These are phyloP conservation scores for Aspergillus olivimuriae DNA, from an alignment of 495 filamentous ascomycete species.

Conservation along the genomic window DNA sequence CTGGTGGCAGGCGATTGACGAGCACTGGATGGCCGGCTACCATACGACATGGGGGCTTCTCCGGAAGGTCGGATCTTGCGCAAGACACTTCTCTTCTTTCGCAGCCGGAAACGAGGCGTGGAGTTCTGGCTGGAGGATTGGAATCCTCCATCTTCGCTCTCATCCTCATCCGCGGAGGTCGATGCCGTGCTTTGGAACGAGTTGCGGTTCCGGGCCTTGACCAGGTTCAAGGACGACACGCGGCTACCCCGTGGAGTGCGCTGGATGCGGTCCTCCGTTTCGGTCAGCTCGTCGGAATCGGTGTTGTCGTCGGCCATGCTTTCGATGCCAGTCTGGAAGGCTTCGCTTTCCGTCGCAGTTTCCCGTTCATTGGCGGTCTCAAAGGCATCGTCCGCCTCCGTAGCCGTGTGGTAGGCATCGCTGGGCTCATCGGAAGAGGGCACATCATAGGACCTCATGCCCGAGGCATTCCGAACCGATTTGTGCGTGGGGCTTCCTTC, in stretches of 20 bases:
- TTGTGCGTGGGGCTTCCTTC: slow-evolving; percentile 44
- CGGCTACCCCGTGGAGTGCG: slow-evolving; percentile 39
- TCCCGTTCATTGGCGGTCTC: slow-evolving; percentile 73
- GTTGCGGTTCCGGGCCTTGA: slow-evolving; percentile 49
- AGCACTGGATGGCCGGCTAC: slow-evolving; percentile 42
- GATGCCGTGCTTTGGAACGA: slow-evolving; percentile 88
- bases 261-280: slow-evolving; percentile 66
- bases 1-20: slow-evolving; percentile 46
- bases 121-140: slow-evolving; percentile 58
- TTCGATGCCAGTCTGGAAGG: slow-evolving; percentile 87
- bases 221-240: slow-evolving; percentile 33
- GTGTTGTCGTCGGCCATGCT: slow-evolving; percentile 73
- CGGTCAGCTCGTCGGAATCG: slow-evolving; percentile 65
- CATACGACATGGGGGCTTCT: slow-evolving; percentile 52
- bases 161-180: slow-evolving; percentile 74
- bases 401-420: slow-evolving; percentile 80
- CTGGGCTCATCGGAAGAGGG: slow-evolving; percentile 36
- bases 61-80: slow-evolving; percentile 60
- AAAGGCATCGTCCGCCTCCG: slow-evolving; percentile 79
- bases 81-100: slow-evolving; percentile 55
- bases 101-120: slow-evolving; percentile 63
- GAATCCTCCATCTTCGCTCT: slow-evolving; percentile 43
- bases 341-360: slow-evolving; percentile 77
- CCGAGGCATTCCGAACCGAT: slow-evolving; percentile 14
- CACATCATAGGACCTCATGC: slow-evolving; percentile 16